Evolutionary conservation across 164 flowering plant genomes (phyloP).

Genomic region (Dillenia turbinata): DNA sequence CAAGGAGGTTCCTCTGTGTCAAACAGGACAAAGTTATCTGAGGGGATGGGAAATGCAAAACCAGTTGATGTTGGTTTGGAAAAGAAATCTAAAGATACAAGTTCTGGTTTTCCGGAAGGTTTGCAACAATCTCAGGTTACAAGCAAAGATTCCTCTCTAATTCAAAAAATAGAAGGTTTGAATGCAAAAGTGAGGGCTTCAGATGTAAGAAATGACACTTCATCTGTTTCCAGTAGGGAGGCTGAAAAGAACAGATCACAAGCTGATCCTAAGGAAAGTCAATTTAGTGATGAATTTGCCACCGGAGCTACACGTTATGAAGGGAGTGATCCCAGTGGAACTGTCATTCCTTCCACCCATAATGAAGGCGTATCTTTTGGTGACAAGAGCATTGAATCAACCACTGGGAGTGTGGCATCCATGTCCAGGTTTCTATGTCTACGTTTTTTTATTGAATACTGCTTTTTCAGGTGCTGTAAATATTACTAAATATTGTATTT

Average conservation of each 20-base stretch:
- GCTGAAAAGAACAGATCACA: slow-evolving; percentile 30
- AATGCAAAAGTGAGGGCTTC: slow-evolving; percentile 68
- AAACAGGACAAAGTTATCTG: slow-evolving; percentile 21
- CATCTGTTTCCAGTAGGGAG: slow-evolving; percentile 27
- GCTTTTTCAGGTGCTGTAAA: slow-evolving; percentile 13
- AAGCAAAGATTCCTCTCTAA: slow-evolving; percentile 46
- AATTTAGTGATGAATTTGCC: slow-evolving; percentile 18
- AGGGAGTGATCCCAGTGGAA: slow-evolving; percentile 21
- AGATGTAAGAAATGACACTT: slow-evolving; percentile 42
- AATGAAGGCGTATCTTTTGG: slow-evolving; percentile 20
- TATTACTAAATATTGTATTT: slow-evolving; percentile 17
- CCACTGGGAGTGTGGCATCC: slow-evolving; percentile 17
- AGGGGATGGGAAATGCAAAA: slow-evolving; percentile 22
- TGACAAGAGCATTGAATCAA: slow-evolving; percentile 26
- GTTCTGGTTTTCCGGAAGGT: slow-evolving; percentile 9
- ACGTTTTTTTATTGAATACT: slow-evolving; percentile 5
- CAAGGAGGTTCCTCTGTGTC: slow-evolving; percentile 19
- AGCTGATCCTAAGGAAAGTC: slow-evolving; percentile 19
- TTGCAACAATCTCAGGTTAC: slow-evolving; percentile 17
- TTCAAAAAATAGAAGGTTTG: slow-evolving; percentile 75
- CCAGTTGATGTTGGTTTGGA: slow-evolving; percentile 21
- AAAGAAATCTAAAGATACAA: slow-evolving; percentile 24
- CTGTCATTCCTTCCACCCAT: slow-evolving; percentile 15
- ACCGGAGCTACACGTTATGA: slow-evolving; percentile 18
- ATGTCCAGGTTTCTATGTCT: slow-evolving; percentile 27